Evolutionary conservation across 805 yeast species (phyloP).

Genomic region (Ogataea nonfermentans): DNA sequence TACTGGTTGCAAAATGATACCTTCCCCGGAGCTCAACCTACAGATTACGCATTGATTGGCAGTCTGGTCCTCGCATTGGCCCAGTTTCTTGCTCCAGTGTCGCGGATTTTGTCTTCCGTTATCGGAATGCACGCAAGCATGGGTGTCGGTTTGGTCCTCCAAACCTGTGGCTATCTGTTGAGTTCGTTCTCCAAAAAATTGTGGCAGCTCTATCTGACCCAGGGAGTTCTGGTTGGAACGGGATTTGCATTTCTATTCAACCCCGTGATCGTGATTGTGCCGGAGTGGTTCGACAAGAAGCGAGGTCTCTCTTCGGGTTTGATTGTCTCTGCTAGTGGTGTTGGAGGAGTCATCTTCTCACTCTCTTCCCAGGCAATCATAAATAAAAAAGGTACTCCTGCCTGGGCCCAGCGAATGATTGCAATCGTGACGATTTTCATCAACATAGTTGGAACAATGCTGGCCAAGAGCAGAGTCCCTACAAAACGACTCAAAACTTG

Average conservation of each 20-base stretch:
- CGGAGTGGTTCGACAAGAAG: constrained; percentile 57
- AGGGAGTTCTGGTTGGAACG: constrained; percentile 52
- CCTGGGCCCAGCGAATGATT: constrained; percentile 44
- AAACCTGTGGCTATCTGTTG: constrained; percentile 46
- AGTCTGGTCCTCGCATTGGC: constrained; percentile 37
- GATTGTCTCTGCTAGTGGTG: constrained; percentile 41
- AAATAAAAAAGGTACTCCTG: constrained; percentile 39
- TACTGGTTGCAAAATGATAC: constrained; percentile 47
- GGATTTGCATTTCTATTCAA: constrained; percentile 49
- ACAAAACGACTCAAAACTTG: constrained; percentile 15
- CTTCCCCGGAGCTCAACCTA: constrained; percentile 50
- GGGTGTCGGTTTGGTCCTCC: constrained; percentile 41
- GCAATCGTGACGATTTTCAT: constrained; percentile 39
- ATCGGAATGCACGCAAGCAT: constrained; percentile 25
- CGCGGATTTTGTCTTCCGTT: constrained; percentile 21
- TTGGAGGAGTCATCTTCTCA: constrained; percentile 43
- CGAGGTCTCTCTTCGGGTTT: constrained; percentile 44
- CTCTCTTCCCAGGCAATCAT: constrained; percentile 38
- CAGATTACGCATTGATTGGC: constrained; percentile 62
- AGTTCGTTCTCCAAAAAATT: constrained; percentile 48
- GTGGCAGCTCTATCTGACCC: constrained; percentile 52
- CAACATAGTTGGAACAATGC: constrained; percentile 38
- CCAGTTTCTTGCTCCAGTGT: constrained; percentile 26
- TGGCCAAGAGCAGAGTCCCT: constrained; percentile 45
- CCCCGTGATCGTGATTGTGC: constrained; percentile 48